phyloP scores from a whole-genome alignment of 768 basidiomycete species.

The Leccinum variicolor region DNA sequence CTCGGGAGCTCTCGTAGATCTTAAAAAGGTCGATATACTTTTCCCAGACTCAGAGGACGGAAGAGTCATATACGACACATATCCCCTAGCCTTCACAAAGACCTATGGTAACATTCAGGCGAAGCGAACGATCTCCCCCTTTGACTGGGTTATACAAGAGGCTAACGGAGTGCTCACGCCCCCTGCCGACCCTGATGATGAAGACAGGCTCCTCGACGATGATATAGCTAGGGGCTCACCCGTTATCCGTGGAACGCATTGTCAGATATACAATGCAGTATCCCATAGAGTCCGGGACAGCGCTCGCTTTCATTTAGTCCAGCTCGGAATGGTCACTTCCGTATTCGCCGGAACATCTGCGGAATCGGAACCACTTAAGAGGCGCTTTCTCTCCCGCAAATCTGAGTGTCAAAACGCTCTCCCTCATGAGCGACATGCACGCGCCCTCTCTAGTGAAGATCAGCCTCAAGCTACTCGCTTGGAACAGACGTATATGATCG shows the following conservation, averaged over 20 bases:
- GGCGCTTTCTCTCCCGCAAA: not conserved
- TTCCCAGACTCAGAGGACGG: not conserved
- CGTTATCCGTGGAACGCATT: not conserved
- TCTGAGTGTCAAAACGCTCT: not conserved
- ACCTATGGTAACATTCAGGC: not conserved
- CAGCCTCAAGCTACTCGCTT: constrained; percentile 3
- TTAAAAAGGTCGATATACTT: not conserved
- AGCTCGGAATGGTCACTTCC: constrained; percentile 4
- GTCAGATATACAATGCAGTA: constrained; percentile 4
- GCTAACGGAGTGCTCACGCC: not conserved
- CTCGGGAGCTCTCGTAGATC: not conserved
- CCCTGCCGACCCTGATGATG: not conserved
- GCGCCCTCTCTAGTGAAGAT: not conserved
- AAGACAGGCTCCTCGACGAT: not conserved
- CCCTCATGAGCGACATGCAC: not conserved
- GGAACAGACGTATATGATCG: constrained; percentile 1
- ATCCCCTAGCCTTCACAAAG: not conserved
- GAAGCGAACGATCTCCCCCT: not conserved
- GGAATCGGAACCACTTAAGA: not conserved
- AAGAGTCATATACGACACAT: not conserved
- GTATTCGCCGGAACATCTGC: not conserved
- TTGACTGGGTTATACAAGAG: not conserved
- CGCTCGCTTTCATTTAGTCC: not conserved
- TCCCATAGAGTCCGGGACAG: not conserved
- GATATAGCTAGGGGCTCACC: not conserved